Base-by-base conservation (phyloP, 768 basidiomycete species). In the Sporobolomyces roseus region DNA sequence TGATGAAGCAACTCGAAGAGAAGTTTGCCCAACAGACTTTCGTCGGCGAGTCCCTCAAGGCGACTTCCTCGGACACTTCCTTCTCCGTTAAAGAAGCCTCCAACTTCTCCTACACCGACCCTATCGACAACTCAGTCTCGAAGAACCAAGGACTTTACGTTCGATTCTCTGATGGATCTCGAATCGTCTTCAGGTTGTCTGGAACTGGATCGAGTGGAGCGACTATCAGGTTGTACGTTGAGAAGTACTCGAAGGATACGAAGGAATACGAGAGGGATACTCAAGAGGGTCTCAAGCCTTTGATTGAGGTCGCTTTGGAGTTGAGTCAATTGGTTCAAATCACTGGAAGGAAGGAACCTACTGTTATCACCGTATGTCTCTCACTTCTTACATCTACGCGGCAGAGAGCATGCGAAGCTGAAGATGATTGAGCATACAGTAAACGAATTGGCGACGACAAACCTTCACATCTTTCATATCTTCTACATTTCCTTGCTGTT, bases 161-260 rank as follows among this genome's bases (percentile, higher is more conserved):
- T 77, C 84, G 84, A 59, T 99, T 99, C 81, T 80, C 82, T 35
- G 96, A 98, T 77, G 96, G 94, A 10, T 90, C 88, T 52, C 84
- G 96, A 43, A 89, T 99, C 66, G 91, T 98, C 61, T 97, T 96
- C 85, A 86, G 96, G 66, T 82, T 99, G 61, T 93, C 90, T 70
- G 96, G 96, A 65, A 99, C 96, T 1, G 96, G 96, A 21, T 92
- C 90, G 71, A 87, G 90, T 59, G 96, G 96, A 51, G 96, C 96
- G 29, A 99, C 96, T 17, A 92, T 98, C 61, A 83, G 96, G 71
- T 83, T 97, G 85, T 99, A 99, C 77, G 87, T 94, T 53, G 96
- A 99, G 81, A 85, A 93, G 77, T 94, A 93, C 77, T 70, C 81
- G 70, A 85, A 86, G 78, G 84, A 88, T 67, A 75, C 76, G 74